phyloP scores from a whole-genome alignment of 2,329 filamentous ascomycete species.

The Colletotrichum sidae region DNA sequence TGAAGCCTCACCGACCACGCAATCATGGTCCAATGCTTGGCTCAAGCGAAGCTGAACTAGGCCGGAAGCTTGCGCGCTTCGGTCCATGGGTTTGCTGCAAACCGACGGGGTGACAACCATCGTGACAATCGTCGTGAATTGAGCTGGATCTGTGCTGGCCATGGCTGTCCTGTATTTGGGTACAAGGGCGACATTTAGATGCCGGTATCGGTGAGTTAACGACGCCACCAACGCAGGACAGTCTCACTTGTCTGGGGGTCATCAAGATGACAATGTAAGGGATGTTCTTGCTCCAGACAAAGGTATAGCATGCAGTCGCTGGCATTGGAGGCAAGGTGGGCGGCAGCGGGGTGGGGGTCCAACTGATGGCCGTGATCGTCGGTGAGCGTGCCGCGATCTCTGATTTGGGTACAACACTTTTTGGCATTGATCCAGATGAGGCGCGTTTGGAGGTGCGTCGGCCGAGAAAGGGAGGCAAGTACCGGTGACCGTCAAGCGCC shows the following conservation, averaged over 20 bases:
- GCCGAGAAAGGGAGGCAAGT: slow-evolving; percentile 23
- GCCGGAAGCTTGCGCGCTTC: slow-evolving; percentile 9
- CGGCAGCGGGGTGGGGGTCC: slow-evolving; percentile 29
- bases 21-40: slow-evolving; percentile 14
- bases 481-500: slow-evolving; percentile 12
- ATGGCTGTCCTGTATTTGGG: background rate
- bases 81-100: slow-evolving; percentile 28
- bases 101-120: slow-evolving; percentile 5
- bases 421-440: slow-evolving; percentile 29
- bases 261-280: slow-evolving; percentile 11
- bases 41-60: slow-evolving; percentile 14
- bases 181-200: background rate
- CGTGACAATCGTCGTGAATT: background rate
- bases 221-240: background rate
- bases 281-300: background rate
- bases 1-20: slow-evolving; percentile 10
- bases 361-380: slow-evolving; percentile 22
- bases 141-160: slow-evolving; percentile 1
- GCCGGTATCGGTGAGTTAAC: slow-evolving; percentile 27
- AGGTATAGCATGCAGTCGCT: slow-evolving; percentile 2
- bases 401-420: slow-evolving; percentile 4
- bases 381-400: slow-evolving; percentile 24
- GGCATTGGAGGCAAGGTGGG: slow-evolving; percentile 7
- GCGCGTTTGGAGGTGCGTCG: slow-evolving; percentile 16
- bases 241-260: slow-evolving; percentile 12